Conservation (phyloP, 495 filamentous ascomycete genomes). For the Neurospora terricola region DNA sequence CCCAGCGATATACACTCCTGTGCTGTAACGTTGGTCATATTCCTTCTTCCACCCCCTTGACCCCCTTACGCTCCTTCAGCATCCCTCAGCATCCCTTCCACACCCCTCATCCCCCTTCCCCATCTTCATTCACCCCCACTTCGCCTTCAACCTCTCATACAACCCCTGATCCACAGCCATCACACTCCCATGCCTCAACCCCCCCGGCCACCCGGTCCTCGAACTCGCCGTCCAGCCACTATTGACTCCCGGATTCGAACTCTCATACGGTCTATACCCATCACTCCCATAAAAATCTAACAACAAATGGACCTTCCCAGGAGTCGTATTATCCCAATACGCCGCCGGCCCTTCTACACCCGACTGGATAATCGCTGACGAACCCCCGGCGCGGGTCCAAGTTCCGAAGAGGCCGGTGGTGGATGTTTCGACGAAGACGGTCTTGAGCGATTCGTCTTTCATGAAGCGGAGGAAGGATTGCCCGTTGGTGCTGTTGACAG, state of each 20-base stretch:
- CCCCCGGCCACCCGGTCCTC: constrained; percentile 29
- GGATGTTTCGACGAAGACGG: constrained; percentile 38
- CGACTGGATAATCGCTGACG: constrained; percentile 28
- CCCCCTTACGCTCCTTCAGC: too few species aligned
- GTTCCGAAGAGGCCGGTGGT: constrained; percentile 38
- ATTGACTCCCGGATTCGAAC: constrained; percentile 28
- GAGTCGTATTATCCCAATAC: constrained; percentile 35
- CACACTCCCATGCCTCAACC: constrained; percentile 41
- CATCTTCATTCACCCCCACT: constrained; percentile 24
- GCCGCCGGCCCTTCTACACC: constrained; percentile 40
- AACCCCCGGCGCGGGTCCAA: constrained; percentile 40
- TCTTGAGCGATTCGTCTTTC: constrained; percentile 43
- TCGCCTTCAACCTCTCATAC: constrained; percentile 27
- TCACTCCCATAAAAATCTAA: constrained; percentile 42
- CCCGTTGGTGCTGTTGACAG: constrained; percentile 14
- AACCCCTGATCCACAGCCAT: constrained; percentile 32
- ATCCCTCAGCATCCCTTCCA: too few species aligned
- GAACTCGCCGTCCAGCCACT: constrained; percentile 33
- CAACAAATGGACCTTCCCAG: constrained; percentile 34
- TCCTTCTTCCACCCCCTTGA: too few species aligned
- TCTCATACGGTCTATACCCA: constrained; percentile 41
- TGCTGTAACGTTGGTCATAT: too few species aligned
- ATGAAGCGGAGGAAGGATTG: constrained; percentile 38
- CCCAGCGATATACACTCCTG: too few species aligned
- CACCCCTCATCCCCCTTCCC: too few species aligned